Conservation (phyloP, 257 asterid species). For the Phtheirospermum japonicum region DNA sequence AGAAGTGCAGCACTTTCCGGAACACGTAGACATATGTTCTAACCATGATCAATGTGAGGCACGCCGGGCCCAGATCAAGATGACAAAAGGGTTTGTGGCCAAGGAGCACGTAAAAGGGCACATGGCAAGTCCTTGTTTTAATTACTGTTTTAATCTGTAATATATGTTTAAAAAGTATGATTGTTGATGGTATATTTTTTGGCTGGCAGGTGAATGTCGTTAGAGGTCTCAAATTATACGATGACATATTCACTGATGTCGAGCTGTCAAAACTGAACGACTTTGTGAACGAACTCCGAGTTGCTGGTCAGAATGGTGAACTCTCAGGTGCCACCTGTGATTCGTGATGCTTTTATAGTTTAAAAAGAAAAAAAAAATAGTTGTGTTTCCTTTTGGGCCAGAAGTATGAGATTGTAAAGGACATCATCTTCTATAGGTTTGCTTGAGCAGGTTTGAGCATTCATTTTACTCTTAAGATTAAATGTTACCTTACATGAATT, state of each 20-base stretch:
- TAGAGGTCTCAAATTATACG: constrained; percentile 88
- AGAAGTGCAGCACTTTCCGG: constrained; percentile 59
- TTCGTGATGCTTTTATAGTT: constrained; percentile 82
- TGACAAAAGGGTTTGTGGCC: constrained; percentile 81
- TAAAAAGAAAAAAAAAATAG: constrained; percentile 29
- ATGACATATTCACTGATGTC: constrained; percentile 62
- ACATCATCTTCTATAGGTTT: constrained; percentile 61
- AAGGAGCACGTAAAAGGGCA: constrained; percentile 92
- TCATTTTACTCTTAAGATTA: constrained; percentile 39
- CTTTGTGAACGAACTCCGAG: constrained; percentile 81
- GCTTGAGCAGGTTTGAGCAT: constrained; percentile 74
- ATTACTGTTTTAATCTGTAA: neutral
- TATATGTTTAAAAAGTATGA: neutral
- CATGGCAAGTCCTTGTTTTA: constrained; percentile 54
- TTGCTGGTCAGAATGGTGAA: constrained; percentile 93
- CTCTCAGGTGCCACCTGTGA: constrained; percentile 98
- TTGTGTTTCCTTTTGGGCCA: constrained; percentile 76
- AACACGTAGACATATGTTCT: constrained; percentile 60
- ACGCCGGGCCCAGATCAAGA: constrained; percentile 68
- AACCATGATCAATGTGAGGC: constrained; percentile 81
- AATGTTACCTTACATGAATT: constrained; percentile 29
- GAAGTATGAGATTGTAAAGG: constrained; percentile 79
- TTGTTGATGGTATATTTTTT: constrained; percentile 17
- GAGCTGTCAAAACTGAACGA: constrained; percentile 82
- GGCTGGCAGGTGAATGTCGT: constrained; percentile 81